Evolutionary conservation across 495 filamentous ascomycete species (phyloP).

Genomic region (Penicillium samsonianum): DNA sequence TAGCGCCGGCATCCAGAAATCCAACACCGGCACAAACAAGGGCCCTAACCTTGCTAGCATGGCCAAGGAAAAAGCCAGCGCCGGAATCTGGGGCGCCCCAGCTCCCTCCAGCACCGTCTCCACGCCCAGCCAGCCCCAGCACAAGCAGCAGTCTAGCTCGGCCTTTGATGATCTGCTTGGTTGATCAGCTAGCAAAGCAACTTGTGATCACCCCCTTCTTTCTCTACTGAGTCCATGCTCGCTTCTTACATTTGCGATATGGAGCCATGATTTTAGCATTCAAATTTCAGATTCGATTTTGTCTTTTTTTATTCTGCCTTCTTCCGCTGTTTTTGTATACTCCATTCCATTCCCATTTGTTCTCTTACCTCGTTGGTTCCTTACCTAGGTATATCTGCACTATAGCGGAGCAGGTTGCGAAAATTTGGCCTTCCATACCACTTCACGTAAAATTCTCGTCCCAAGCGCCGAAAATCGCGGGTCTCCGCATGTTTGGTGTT

Average conservation of each 20-base stretch:
- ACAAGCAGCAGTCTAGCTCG: conserved; percentile 46
- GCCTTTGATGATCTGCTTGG: conserved; percentile 66
- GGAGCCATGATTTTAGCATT: conserved; percentile 8
- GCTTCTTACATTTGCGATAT: conserved; percentile 5
- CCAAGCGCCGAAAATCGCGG: neutral
- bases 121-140: conserved; percentile 34
- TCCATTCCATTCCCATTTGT: neutral
- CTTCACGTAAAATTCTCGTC: neutral
- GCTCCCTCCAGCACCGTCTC: conserved; percentile 38
- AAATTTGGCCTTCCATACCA: neutral
- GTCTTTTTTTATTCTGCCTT: conserved; percentile 7
- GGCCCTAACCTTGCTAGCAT: conserved; percentile 83
- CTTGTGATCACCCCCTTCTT: conserved; percentile 1
- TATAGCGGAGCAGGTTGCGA: neutral
- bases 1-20: conserved; percentile 76
- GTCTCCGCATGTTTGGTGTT: neutral
- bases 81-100: conserved; percentile 86
- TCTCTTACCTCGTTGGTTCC: neutral
- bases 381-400: neutral
- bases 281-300: conserved; percentile 10
- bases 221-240: neutral
- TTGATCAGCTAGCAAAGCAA: conserved; percentile 32
- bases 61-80: conserved; percentile 92
- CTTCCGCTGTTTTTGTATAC: neutral
- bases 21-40: conserved; percentile 59